Evolutionary conservation across 352 stramenopile species (phyloP).

Genomic region (Phytophthora colocasiae): DNA sequence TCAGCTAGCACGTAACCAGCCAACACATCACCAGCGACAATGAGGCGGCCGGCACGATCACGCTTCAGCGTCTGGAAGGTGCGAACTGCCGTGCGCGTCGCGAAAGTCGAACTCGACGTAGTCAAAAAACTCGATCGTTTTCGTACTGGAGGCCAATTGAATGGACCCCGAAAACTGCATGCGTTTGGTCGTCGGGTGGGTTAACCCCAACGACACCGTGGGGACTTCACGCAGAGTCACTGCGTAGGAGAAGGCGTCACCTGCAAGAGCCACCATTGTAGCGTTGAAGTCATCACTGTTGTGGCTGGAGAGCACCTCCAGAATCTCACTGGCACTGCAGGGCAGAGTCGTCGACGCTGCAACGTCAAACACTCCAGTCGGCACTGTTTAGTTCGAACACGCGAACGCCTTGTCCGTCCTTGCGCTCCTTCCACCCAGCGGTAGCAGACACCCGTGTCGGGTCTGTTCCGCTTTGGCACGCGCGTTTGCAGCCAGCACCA

Average conservation of each 20-base stretch:
- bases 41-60: conserved; percentile 32
- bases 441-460: conserved; percentile 5
- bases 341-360: conserved; percentile 32
- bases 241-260: conserved; percentile 43
- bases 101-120: conserved; percentile 36
- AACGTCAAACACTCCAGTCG: conserved; percentile 26
- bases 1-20: conserved; percentile 38
- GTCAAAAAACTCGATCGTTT: conserved; percentile 46
- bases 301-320: conserved; percentile 40
- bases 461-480: conserved; percentile 32
- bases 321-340: conserved; percentile 39
- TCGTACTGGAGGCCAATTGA: conserved; percentile 35
- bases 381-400: conserved; percentile 44
- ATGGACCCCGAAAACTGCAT: conserved; percentile 37
- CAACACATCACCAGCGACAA: conserved; percentile 33
- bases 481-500: conserved; percentile 22
- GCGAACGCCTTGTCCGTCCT: conserved; percentile 36
- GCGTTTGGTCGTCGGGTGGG: conserved; percentile 40
- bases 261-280: conserved; percentile 44
- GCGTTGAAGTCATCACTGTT: conserved; percentile 50
- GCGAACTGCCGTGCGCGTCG: conserved; percentile 32
- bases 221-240: conserved; percentile 42
- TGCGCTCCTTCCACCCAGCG: conserved; percentile 41
- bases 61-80: conserved; percentile 33
- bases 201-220: conserved; percentile 9